Evolutionary conservation across 345 rosid genomes (phyloP).

Genomic region (Populus davidiana): DNA sequence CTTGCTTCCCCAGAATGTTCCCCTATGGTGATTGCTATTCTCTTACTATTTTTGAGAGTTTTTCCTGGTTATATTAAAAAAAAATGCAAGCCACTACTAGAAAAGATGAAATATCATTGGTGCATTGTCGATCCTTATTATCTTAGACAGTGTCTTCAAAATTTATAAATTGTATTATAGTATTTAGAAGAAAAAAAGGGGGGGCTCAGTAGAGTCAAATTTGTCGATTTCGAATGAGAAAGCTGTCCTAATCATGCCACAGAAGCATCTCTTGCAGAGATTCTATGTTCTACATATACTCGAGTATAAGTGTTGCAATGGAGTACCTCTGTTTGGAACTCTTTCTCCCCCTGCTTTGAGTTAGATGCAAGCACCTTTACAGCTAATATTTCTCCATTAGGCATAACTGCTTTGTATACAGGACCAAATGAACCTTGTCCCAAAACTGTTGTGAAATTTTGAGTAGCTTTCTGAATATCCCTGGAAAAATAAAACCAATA

Average conservation of each 20-base stretch:
- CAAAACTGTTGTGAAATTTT: slow-evolving; percentile 67
- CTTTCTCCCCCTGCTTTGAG: slow-evolving; percentile 89
- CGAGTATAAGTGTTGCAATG: background rate
- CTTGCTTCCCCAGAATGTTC: background rate
- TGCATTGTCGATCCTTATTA: background rate
- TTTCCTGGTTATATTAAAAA: background rate
- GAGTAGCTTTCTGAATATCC: slow-evolving; percentile 94
- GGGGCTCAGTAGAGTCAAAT: background rate
- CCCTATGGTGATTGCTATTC: background rate
- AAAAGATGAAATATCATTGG: background rate
- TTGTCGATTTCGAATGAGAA: background rate
- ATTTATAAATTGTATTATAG: background rate
- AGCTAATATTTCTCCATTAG: slow-evolving; percentile 63
- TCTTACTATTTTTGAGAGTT: too few species aligned
- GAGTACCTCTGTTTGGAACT: slow-evolving; percentile 90
- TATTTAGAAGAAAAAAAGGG: background rate
- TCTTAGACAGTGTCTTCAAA: background rate
- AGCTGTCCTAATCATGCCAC: background rate
- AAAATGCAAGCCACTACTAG: background rate
- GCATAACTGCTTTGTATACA: slow-evolving; percentile 77
- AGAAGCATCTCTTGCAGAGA: background rate
- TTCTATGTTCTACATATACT: background rate
- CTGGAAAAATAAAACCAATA: slow-evolving; percentile 33
- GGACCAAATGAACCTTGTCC: slow-evolving; percentile 98
- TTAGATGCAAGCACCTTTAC: slow-evolving; percentile 88